Conservation (phyloP, 495 filamentous ascomycete genomes). For the Immersiella caudata region DNA sequence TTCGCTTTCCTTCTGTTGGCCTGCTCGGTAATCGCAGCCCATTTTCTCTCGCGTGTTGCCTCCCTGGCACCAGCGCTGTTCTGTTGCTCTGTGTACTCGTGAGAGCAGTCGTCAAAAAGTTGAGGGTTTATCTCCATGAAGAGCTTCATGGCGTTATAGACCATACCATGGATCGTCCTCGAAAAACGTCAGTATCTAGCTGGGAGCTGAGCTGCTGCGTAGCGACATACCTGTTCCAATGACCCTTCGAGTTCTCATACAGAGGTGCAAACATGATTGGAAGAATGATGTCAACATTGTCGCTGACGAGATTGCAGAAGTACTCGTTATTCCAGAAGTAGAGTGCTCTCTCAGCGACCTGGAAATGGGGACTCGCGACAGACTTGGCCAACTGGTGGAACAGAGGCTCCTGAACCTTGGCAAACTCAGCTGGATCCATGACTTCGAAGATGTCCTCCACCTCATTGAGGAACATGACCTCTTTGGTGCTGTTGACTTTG, state of each 20-base stretch:
- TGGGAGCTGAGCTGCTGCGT: neutral
- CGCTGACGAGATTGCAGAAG: constrained; percentile 98
- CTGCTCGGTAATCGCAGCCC: constrained; percentile 81
- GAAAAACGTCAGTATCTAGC: neutral
- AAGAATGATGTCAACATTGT: constrained; percentile 97
- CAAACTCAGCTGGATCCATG: constrained; percentile 98
- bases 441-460: constrained; percentile 99
- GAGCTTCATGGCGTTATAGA: constrained; percentile 99
- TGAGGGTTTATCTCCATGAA: constrained; percentile 99
- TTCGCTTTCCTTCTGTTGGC: constrained; percentile 63
- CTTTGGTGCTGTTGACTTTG: constrained; percentile 98
- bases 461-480: constrained; percentile 99
- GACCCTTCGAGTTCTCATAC: constrained; percentile 98
- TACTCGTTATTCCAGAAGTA: constrained; percentile 99
- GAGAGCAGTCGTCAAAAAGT: constrained; percentile 97
- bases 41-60: constrained; percentile 74
- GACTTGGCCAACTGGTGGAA: constrained; percentile 98
- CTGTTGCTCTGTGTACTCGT: constrained; percentile 96
- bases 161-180: constrained; percentile 99
- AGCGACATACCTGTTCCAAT: constrained; percentile 87
- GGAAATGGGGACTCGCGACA: constrained; percentile 97
- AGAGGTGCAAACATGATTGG: constrained; percentile 99
- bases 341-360: constrained; percentile 94
- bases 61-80: constrained; percentile 81
- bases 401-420: constrained; percentile 95